Evolutionary conservation across 176 grass and related monocot species (phyloP), one percentile per base, ranked within the genome.

Genomic region (Carex cristatella): DNA sequence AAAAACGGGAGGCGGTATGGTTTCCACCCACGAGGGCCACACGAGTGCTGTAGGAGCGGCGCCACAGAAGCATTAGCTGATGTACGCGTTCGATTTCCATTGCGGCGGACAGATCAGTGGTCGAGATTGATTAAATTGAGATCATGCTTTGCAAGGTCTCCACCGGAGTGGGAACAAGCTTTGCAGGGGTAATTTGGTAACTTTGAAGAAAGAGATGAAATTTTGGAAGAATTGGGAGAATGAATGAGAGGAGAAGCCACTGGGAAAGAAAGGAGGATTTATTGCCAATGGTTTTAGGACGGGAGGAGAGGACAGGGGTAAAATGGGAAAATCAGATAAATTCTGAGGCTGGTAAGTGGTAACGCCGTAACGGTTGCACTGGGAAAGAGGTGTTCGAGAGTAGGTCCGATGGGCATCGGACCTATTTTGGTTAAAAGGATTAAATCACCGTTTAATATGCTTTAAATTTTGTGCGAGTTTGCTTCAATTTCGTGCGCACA

Each of bases 21-120:
- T 97, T 97, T 73, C 94, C 94, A 90, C 94, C 94, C 91, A 97
- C 91, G 91, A 97, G 94, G 81, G 89, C 94, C 62, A 97, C 87
- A 81, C 91, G 94, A 80, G 87, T 42, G 81, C 23, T 87, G 70
- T 69, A 78, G 74, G 87, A 81, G 63, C 88, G 82, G 57, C 70
- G 87, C 77, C 85, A 86, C 87, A 97, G 87, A 89, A 93, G 86
- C 86, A 96, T 81, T 71, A 93, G 88, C 66, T 87, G 84, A 12
- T 19, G 83, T 69, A 90, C 86, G 66, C 91, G 89, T 88, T 97
- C 84, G 77, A 87, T 35, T 79, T 93, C 94, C 94, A 97, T 97
- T 77, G 55, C 33, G 53, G 55, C 33, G 53, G 69, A 86, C 18
- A 30, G 80, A 83, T 69, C 64, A 61, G 58, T 28, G 76, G 87